Base-by-base conservation (phyloP, 2,329 filamentous ascomycete species). In the Amphichorda felina region DNA sequence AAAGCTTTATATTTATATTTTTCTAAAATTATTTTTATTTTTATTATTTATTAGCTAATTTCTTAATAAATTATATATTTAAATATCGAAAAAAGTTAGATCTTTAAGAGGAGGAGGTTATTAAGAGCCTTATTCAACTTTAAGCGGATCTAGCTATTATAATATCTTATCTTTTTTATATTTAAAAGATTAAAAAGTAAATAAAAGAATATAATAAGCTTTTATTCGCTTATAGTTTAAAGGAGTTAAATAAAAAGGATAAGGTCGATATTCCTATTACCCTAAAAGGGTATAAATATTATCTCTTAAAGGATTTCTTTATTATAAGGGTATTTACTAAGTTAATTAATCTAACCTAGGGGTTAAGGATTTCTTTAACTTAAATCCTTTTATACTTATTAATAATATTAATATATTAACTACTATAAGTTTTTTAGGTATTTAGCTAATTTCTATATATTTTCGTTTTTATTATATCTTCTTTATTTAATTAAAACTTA, bases 371-470 rank as follows among this genome's bases (percentile, higher is more conserved):
- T 33, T 33, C 6, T 33, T 8, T 30, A 30, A 30, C 28, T 15
- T 8, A 30, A 30, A 19, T 16, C 8, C 10, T 21, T 9, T 33
- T 33, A 9, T 8, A 33, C 6, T 8, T 17, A 18, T 7, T 18
- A 33, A 33, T 33, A 33, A 18, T 9, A 9, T 17, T 33, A 33
- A 8, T 11, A 16, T 30, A 30, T 16, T 33, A 33, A 7, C 9
- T 33, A 33, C 10, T 33, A 18, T 8, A 33, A 35, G 17, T 41
- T 38, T 18, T 17, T 37, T 29, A 44, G 26, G 19, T 45, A 33
- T 39, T 44, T 38, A 28, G 33, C 3, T 22, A 21, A 28, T 40
- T 49, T 17, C 22, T 41, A 49, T 40, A 37, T 45, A 38, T 46
- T 45, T 39, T 47, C 25, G 10, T 2, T 28, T 24, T 42, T 14